Evolutionary conservation across 139 green algal genomes (phyloP).

Genomic region (Mesotaenium endlicherianum): DNA sequence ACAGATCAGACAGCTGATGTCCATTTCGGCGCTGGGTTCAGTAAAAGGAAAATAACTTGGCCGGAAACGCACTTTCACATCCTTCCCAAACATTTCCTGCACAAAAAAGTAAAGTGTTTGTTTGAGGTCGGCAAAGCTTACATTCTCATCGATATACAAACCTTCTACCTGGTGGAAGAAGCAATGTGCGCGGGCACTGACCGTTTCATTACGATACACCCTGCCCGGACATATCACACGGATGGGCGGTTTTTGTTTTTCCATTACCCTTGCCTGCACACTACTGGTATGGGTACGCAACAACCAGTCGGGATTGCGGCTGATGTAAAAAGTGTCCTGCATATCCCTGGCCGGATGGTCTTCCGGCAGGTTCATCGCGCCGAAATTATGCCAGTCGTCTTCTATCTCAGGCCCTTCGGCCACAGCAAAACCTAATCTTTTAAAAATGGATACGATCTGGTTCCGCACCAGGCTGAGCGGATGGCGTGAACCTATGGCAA

Average conservation of each 20-base stretch:
- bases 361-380: too few relatives aligned
- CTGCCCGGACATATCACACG: background rate
- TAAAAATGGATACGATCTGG: too few relatives aligned
- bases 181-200: too few relatives aligned
- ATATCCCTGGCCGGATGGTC: too few relatives aligned
- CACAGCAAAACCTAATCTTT: too few relatives aligned
- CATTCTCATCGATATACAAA: background rate
- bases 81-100: background rate
- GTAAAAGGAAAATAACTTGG: background rate
- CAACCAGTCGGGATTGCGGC: too few relatives aligned
- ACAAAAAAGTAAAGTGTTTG: background rate
- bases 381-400: too few relatives aligned
- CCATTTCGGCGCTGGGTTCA: background rate
- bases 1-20: background rate
- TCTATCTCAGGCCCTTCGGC: too few relatives aligned
- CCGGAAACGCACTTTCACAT: background rate
- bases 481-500: too few relatives aligned
- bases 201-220: background rate
- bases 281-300: background rate
- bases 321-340: too few relatives aligned
- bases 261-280: background rate
- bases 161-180: constrained; percentile 15
- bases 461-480: too few relatives aligned
- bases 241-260: background rate
- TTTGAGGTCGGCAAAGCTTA: background rate